Base-by-base conservation (phyloP, 768 basidiomycete species). In the Russula sp. region DNA sequence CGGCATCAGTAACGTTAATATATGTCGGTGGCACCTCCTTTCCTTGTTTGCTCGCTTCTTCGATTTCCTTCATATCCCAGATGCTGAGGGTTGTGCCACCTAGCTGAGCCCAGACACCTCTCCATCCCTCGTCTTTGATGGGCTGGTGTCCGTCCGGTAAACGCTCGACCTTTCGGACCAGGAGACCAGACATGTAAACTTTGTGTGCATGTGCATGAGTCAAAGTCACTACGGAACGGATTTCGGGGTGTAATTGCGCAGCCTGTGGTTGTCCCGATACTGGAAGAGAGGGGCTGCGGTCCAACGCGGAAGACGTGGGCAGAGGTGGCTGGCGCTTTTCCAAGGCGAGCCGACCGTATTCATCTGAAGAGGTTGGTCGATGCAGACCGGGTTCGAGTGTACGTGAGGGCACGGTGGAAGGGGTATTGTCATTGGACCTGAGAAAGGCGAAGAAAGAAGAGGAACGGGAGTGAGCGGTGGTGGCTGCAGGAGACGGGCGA, bases 41-140 rank as follows among this genome's bases (percentile, higher is more conserved):
- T 16, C 90, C 90, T 67, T 84, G 78, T 68, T 82, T 84, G 66
- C 84, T 91, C 2, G 93, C 93, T 70, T 87, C 88, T 65, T 93
- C 86, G 59, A 95, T 85, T 67, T 87, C 83, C 68, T 82, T 84
- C 88, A 94, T 93, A 71, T 93, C 90, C 93, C 93, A 95, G 46
- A 93, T 79, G 67, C 90, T 92, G 67, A 95, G 79, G 22, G 89
- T 93, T 6, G 90, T 93, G 5, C 93, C 93, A 53, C 89, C 87
- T 38, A 95, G 77, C 74, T 95, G 93, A 1, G 87, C 93, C 90
- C 90, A 95, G 16, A 94, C 87, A 18, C 93, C 84, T 11, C 79
- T 78, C 89, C 92, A 93, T 1, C 84, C 83, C 3, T 89, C 88
- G 68, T 90, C 87, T 69, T 86, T 87, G 62, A 74, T 69, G 3